phyloP scores from a whole-genome alignment of 495 filamentous ascomycete species.

The Neurospora hispaniola region DNA sequence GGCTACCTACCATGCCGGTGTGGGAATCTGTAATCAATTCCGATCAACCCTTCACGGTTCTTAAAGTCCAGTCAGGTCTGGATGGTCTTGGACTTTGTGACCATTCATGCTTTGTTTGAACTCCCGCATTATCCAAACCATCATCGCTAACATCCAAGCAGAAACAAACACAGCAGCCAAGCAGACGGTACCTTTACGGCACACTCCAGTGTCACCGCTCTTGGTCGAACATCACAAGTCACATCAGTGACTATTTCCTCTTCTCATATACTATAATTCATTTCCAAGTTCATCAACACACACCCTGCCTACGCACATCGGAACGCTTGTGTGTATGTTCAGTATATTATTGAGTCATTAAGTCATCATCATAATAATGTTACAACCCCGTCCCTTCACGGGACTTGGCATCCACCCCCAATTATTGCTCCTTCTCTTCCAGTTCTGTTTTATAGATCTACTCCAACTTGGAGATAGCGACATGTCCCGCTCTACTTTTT shows the following conservation, averaged over 20 bases:
- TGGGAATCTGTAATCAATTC: neutral
- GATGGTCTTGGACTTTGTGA: neutral
- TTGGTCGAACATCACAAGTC: too few species aligned
- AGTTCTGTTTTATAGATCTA: neutral
- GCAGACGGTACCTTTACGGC: neutral
- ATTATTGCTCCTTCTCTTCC: neutral
- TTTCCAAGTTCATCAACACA: too few species aligned
- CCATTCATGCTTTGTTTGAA: neutral
- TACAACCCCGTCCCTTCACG: neutral
- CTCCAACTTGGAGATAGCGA: neutral
- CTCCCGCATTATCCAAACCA: too few species aligned
- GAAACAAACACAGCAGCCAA: neutral
- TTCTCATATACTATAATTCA: too few species aligned
- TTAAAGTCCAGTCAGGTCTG: neutral
- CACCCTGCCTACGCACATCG: too few species aligned
- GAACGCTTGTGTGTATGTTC: neutral
- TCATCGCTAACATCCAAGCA: neutral
- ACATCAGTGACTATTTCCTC: too few species aligned
- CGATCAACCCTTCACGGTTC: neutral
- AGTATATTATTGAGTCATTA: neutral
- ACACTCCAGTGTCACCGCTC: neutral
- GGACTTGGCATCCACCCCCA: neutral
- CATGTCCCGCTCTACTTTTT: constrained; percentile 5
- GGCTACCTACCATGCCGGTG: neutral
- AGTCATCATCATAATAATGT: neutral